phyloP scores from a whole-genome alignment of 2,329 filamentous ascomycete species.

The Lachnellula arida region DNA sequence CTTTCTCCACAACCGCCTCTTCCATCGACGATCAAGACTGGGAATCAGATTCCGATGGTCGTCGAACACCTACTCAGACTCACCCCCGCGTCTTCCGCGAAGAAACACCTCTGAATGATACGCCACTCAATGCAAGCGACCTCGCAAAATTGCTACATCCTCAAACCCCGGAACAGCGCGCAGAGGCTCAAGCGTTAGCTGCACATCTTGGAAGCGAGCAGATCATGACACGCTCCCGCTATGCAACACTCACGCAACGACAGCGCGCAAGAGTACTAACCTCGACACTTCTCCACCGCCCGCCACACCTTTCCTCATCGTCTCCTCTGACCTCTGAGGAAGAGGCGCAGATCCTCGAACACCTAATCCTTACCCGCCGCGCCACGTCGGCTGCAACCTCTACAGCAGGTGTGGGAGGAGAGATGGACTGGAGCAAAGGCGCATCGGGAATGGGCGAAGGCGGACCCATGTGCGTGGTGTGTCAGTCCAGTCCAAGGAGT shows the following conservation, averaged over 20 bases:
- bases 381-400: neutral
- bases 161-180: constrained; percentile 67
- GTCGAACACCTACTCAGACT: constrained; percentile 69
- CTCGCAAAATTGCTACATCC: constrained; percentile 82
- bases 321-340: constrained; percentile 51
- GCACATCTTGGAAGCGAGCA: constrained; percentile 68
- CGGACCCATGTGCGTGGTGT: constrained; percentile 87
- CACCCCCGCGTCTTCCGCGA: constrained; percentile 50
- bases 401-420: neutral
- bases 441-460: constrained; percentile 67
- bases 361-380: constrained; percentile 46
- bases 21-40: constrained; percentile 38
- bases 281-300: constrained; percentile 37
- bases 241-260: constrained; percentile 60
- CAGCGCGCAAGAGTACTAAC: constrained; percentile 67
- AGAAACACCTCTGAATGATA: constrained; percentile 55
- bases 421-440: constrained; percentile 57
- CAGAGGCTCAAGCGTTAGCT: constrained; percentile 76
- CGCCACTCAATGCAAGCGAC: constrained; percentile 59
- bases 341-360: constrained; percentile 56
- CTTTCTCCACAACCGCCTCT: constrained; percentile 41
- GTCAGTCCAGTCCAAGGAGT: constrained; percentile 77
- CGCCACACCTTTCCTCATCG: constrained; percentile 28
- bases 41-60: constrained; percentile 47
- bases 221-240: constrained; percentile 79